These are phyloP conservation scores for Colletotrichum tropicicola DNA, from an alignment of 2,329 filamentous ascomycete species.

Conservation along the genomic window DNA sequence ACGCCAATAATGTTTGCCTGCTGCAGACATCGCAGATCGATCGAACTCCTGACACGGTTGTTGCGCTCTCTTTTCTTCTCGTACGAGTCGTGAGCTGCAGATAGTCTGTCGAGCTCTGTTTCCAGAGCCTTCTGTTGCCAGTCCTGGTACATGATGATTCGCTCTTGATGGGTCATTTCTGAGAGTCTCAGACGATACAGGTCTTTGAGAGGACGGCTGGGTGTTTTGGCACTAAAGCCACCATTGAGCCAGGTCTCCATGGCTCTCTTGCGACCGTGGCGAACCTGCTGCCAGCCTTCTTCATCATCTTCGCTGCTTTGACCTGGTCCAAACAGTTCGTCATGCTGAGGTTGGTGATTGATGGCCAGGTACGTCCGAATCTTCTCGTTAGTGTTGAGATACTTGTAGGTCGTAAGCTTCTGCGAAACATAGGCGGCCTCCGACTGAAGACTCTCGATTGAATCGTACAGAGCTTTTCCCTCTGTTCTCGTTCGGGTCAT, in stretches of 20 bases:
- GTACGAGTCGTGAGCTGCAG: not conserved
- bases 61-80: constrained; percentile 11
- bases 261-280: not conserved
- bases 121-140: constrained; percentile 27
- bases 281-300: constrained; percentile 37
- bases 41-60: constrained; percentile 37
- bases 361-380: not conserved
- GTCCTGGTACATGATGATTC: constrained; percentile 14
- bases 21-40: constrained; percentile 47
- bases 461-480: constrained; percentile 40
- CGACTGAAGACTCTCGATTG: constrained; percentile 26
- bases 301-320: constrained; percentile 25
- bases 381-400: not conserved
- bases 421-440: not conserved
- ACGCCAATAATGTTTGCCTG: constrained; percentile 62
- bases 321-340: constrained; percentile 36
- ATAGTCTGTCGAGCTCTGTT: not conserved
- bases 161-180: not conserved
- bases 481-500: constrained; percentile 49
- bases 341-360: constrained; percentile 30
- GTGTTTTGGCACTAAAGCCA: not conserved
- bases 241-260: constrained; percentile 1
- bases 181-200: not conserved
- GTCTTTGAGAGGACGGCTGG: not conserved
- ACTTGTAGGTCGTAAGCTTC: not conserved